Evolutionary conservation across 371 early-diverging fungal genomes (phyloP).

Genomic region (Cokeromyces recurvatus): DNA sequence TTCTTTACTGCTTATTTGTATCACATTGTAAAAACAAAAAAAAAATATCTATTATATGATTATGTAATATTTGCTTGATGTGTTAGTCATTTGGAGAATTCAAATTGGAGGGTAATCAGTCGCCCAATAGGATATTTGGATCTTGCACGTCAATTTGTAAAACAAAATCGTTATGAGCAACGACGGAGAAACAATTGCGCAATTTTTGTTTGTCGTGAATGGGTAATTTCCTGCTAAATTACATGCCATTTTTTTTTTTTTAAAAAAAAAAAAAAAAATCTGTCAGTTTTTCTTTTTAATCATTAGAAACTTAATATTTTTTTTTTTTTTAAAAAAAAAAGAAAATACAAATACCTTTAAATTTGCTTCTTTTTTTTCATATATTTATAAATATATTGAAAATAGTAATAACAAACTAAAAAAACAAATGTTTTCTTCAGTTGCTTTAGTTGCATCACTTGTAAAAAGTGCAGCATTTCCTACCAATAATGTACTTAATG

Average conservation of each 20-base stretch:
- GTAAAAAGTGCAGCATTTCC: constrained; percentile 16
- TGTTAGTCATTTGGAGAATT: too few relatives aligned
- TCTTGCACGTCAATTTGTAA: too few relatives aligned
- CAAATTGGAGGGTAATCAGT: too few relatives aligned
- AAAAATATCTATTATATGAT: too few relatives aligned
- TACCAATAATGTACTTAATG: constrained; percentile 2
- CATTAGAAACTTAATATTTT: background rate
- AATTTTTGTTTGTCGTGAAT: constrained; percentile 23
- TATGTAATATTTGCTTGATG: too few relatives aligned
- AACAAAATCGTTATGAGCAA: constrained; percentile 16
- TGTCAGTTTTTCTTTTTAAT: background rate
- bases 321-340: constrained; percentile 2
- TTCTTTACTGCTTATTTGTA: too few relatives aligned
- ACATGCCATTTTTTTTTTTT: too few relatives aligned
- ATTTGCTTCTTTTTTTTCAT: background rate
- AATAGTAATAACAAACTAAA: background rate
- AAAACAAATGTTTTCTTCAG: constrained; percentile 24
- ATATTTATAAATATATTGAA: too few relatives aligned
- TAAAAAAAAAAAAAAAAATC: constrained; percentile 2
- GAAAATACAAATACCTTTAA: too few relatives aligned
- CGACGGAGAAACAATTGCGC: constrained; percentile 32
- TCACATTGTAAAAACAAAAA: too few relatives aligned
- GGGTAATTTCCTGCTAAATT: constrained; percentile 18
- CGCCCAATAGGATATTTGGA: too few relatives aligned
- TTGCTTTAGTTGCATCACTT: constrained; percentile 27